phyloP scores from a whole-genome alignment of 1,284 basidiomycete genomes.

The Pulveroboletus sp. region DNA sequence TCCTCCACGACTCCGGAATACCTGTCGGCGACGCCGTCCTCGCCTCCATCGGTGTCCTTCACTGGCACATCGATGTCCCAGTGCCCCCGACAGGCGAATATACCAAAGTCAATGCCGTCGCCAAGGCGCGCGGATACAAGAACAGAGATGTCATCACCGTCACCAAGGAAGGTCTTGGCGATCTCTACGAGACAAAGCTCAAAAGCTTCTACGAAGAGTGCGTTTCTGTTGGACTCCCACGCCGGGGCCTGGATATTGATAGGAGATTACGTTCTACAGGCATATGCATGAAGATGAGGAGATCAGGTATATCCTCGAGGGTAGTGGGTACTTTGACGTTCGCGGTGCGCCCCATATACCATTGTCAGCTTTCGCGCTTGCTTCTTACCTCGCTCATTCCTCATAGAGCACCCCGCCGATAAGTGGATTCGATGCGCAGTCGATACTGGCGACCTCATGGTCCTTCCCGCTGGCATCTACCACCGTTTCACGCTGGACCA shows the following conservation, averaged over 20 bases:
- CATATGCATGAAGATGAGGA: slow-evolving; percentile 93
- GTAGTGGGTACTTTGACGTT: slow-evolving; percentile 85
- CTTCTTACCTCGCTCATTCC: not conserved
- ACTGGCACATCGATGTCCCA: slow-evolving; percentile 64
- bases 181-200: slow-evolving; percentile 76
- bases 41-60: slow-evolving; percentile 57
- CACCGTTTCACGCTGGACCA: slow-evolving; percentile 85
- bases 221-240: slow-evolving; percentile 23
- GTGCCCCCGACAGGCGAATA: slow-evolving; percentile 49
- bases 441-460: slow-evolving; percentile 69
- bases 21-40: slow-evolving; percentile 54
- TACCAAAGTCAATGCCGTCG: slow-evolving; percentile 60
- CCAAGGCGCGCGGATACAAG: slow-evolving; percentile 70
- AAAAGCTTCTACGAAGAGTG: slow-evolving; percentile 82
- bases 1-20: slow-evolving; percentile 67
- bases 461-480: slow-evolving; percentile 79
- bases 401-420: slow-evolving; percentile 53
- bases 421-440: slow-evolving; percentile 76
- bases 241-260: not conserved
- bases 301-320: slow-evolving; percentile 81
- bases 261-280: slow-evolving; percentile 39
- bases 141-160: slow-evolving; percentile 78
- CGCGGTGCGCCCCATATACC: slow-evolving; percentile 51
- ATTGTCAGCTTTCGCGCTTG: too few species aligned
- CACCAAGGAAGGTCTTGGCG: slow-evolving; percentile 73